Conservation (phyloP, 1,284 basidiomycete genomes). For the Sanghuangporus sanghuang region DNA sequence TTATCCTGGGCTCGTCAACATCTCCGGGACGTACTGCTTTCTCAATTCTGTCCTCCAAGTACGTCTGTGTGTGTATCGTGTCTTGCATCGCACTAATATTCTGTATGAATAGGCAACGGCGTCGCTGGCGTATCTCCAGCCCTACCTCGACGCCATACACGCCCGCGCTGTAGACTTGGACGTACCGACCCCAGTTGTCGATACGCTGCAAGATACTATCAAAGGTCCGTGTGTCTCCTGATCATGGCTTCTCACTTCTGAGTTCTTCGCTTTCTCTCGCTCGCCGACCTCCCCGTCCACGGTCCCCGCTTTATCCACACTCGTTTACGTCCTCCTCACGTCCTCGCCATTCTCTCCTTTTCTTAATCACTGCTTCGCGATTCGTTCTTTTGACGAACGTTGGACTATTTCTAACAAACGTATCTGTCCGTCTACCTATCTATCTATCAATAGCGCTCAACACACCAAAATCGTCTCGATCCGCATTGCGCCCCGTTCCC, state of each 20-base stretch:
- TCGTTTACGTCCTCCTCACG: neutral
- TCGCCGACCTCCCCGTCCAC: conserved; percentile 3
- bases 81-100: conserved; percentile 6
- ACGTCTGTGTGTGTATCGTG: conserved; percentile 20
- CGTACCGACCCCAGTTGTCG: conserved; percentile 78
- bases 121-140: conserved; percentile 72
- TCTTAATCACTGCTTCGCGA: neutral
- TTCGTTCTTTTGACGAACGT: neutral
- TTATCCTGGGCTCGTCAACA: conserved; percentile 87
- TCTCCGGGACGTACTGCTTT: conserved; percentile 93
- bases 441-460: conserved; percentile 59
- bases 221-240: conserved; percentile 39
- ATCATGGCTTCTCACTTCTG: neutral
- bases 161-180: conserved; percentile 69
- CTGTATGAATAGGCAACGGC: conserved; percentile 64
- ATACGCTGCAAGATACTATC: conserved; percentile 67
- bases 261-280: neutral
- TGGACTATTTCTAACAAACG: neutral
- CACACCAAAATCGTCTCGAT: conserved; percentile 51
- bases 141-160: conserved; percentile 69
- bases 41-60: conserved; percentile 93
- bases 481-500: conserved; percentile 62
- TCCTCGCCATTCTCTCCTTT: neutral
- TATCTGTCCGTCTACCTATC: neutral
- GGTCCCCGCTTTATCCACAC: conserved; percentile 20